phyloP scores from a whole-genome alignment of 306 rosid genomes.

The Lupinus albus region DNA sequence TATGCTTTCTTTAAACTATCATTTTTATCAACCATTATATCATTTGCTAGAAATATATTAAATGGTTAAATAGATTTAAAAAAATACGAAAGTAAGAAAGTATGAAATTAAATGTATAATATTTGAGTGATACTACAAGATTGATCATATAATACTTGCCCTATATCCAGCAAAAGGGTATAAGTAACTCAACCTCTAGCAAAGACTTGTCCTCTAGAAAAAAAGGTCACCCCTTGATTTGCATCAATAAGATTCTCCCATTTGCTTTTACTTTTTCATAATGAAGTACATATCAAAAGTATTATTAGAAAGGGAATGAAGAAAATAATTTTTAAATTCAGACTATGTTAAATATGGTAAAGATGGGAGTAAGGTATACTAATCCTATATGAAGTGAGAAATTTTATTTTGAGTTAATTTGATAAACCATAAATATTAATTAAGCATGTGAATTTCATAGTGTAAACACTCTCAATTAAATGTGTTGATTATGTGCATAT shows the following conservation, averaged over 20 bases:
- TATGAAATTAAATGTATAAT: conserved; percentile 3
- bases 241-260: background rate
- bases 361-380: background rate
- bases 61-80: background rate
- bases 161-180: background rate
- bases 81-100: background rate
- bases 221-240: too few species aligned
- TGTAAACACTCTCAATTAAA: too few species aligned
- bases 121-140: background rate
- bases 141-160: background rate
- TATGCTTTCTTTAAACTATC: background rate
- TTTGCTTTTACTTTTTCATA: background rate
- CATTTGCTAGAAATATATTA: background rate
- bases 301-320: background rate
- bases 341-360: background rate
- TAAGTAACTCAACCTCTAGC: too few species aligned
- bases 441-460: too few species aligned
- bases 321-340: background rate
- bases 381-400: too few species aligned
- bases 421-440: too few species aligned
- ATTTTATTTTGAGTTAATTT: too few species aligned
- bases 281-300: background rate
- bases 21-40: background rate
- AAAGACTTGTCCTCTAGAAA: too few species aligned
- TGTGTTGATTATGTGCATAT: too few species aligned